phyloP scores from a whole-genome alignment of 805 yeast genomes.

The Kluyveromyces aestuarii region DNA sequence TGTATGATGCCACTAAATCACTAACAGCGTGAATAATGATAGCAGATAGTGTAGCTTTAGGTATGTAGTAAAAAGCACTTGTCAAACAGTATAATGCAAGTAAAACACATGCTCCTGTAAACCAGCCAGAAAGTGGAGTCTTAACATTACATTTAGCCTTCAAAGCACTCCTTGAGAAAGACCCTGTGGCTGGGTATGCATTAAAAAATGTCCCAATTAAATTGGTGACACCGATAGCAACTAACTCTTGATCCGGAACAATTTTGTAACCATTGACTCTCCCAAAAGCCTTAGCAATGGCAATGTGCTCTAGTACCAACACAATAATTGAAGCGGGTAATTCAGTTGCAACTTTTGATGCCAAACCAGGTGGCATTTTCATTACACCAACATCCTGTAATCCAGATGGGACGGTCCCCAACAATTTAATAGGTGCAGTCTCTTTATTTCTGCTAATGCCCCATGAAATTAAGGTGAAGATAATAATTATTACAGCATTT shows the following conservation, averaged over 20 bases:
- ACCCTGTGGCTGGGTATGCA: constrained; percentile 95
- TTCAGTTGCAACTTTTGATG: constrained; percentile 57
- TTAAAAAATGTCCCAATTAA: constrained; percentile 84
- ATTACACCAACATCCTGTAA: constrained; percentile 67
- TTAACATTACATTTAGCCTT: constrained; percentile 93
- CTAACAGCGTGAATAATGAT: constrained; percentile 90
- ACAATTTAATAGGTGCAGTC: constrained; percentile 38
- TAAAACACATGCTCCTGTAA: constrained; percentile 82
- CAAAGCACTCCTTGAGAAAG: constrained; percentile 89
- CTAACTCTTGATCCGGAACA: constrained; percentile 85
- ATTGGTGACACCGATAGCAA: constrained; percentile 90
- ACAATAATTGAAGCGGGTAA: constrained; percentile 81
- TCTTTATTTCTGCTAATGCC: constrained; percentile 48
- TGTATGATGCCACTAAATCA: constrained; percentile 67
- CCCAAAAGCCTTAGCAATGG: constrained; percentile 89
- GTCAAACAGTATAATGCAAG: constrained; percentile 82
- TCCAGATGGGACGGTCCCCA: constrained; percentile 80
- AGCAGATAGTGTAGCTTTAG: constrained; percentile 80
- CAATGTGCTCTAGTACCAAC: constrained; percentile 81
- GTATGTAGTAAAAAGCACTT: constrained; percentile 76
- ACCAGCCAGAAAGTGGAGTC: constrained; percentile 87
- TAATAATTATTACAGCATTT: constrained; percentile 71
- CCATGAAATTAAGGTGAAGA: constrained; percentile 79
- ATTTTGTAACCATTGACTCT: constrained; percentile 85
- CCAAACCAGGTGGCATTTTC: constrained; percentile 51